These are phyloP conservation scores for Didymosphaeria variabile DNA, from an alignment of 2,329 filamentous ascomycete genomes.

Conservation along the genomic window DNA sequence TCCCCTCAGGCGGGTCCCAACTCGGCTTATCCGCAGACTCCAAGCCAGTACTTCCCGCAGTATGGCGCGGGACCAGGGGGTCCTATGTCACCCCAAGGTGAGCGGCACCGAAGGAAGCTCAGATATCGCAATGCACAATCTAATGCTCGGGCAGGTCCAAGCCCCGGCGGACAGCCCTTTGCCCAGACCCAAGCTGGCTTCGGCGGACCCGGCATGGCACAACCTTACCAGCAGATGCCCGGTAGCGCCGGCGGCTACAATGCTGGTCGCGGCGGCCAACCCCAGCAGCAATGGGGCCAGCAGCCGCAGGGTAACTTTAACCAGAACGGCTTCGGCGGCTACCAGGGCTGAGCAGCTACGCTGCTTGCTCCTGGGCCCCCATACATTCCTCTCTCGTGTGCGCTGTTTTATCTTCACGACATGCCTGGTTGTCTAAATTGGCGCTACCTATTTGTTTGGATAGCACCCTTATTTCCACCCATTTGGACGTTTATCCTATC, in stretches of 20 bases:
- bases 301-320: slow-evolving; percentile 59
- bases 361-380: slow-evolving; percentile 14
- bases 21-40: slow-evolving; percentile 79
- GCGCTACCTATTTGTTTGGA: slow-evolving; percentile 41
- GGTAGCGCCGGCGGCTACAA: slow-evolving; percentile 79
- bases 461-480: slow-evolving; percentile 34
- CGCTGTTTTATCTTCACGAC: slow-evolving; percentile 43
- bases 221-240: slow-evolving; percentile 59
- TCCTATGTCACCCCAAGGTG: slow-evolving; percentile 67
- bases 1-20: slow-evolving; percentile 79
- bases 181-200: slow-evolving; percentile 64
- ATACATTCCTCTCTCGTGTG: slow-evolving; percentile 37
- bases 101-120: slow-evolving; percentile 47
- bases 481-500: slow-evolving; percentile 43
- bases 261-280: slow-evolving; percentile 72
- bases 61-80: slow-evolving; percentile 74
- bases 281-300: slow-evolving; percentile 63
- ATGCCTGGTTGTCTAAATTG: slow-evolving; percentile 47
- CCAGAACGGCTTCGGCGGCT: slow-evolving; percentile 66
- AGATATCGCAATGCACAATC: slow-evolving; percentile 48
- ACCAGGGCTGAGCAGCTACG: slow-evolving; percentile 61
- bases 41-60: slow-evolving; percentile 88
- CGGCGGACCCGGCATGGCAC: slow-evolving; percentile 67
- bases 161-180: slow-evolving; percentile 71
- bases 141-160: slow-evolving; percentile 59